Base-by-base conservation (phyloP, 495 filamentous ascomycete species). In the Immersiella caudata region DNA sequence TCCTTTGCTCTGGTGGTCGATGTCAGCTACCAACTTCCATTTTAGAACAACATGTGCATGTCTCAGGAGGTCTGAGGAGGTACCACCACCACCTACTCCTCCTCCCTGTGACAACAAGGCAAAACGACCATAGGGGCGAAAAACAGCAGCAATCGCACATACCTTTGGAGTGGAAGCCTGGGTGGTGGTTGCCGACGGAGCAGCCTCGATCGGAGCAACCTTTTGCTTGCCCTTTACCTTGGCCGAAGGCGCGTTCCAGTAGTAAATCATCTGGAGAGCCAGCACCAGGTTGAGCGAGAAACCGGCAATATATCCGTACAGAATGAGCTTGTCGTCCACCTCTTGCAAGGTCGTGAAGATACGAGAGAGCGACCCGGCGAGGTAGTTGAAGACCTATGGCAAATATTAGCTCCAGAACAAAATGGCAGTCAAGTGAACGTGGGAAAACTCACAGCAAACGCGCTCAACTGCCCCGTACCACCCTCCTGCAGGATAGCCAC, bases 271-370 rank as follows among this genome's bases (percentile, higher is more conserved):
- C 83, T 99, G 95, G 56, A 81, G 80, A 3, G 93, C 95, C 65
- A 98, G 81, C 64, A 99, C 85, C 68, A 89, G 79, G 80, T 99
- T 99, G 70, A 99, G 87, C 33, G 84, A 79, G 76, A 96, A 97
- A 24, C 91, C 96, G 1, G 91, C 92, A 55, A 97, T 77, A 83
- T 95, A 97, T 24, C 93, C 90, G 76, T 94, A 97, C 18, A 99
- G 86, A 70, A 99, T 97, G 64, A 98, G 83, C 77, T 91, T 91
- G 78, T 99, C 95, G 71, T 95, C 90, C 68, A 97, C 93, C 82
- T 99, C 95, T 73, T 97, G 92, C 58, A 98, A 79, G 2, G 96
- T 99, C 21, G 95, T 99, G 79, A 97, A 97, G 82, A 99, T 96
- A 72, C 95, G 89, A 14, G 92, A 90, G 49, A 97, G 87, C 65